These are phyloP conservation scores for Diddensiella santjacobensis DNA, from an alignment of 805 yeast species.

Conservation along the genomic window DNA sequence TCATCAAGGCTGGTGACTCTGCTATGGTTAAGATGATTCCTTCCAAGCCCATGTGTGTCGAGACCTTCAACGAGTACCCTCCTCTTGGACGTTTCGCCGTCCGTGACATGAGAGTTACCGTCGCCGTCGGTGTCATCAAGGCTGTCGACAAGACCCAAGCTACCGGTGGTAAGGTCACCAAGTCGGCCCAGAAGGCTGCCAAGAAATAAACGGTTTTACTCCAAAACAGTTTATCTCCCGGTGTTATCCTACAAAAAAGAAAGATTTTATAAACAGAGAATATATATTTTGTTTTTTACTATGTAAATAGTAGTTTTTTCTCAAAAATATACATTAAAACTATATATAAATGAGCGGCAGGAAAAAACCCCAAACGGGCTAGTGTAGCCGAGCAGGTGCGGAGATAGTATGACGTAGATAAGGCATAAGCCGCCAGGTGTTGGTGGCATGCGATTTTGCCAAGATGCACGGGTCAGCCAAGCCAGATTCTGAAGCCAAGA, in stretches of 20 bases:
- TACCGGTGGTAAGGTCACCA: constrained; percentile 90
- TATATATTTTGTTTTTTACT: constrained; percentile 1
- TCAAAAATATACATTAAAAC: not conserved
- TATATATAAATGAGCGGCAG: too few relatives aligned
- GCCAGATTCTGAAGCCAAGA: not conserved
- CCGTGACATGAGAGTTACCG: constrained; percentile 99
- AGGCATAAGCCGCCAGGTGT: too few relatives aligned
- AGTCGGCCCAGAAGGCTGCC: constrained; percentile 85
- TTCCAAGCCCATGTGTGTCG: constrained; percentile 91
- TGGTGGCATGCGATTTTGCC: not conserved
- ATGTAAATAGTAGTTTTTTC: not conserved
- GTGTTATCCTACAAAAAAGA: not conserved
- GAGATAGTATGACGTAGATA: too few relatives aligned
- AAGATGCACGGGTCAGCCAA: not conserved
- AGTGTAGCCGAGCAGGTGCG: too few relatives aligned
- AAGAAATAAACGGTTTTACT: constrained; percentile 55
- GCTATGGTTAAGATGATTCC: constrained; percentile 88
- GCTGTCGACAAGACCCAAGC: constrained; percentile 81
- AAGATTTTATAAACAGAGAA: not conserved
- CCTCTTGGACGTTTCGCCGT: constrained; percentile 97
- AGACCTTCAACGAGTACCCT: constrained; percentile 90
- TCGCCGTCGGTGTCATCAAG: constrained; percentile 99
- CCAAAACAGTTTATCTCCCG: constrained; percentile 1
- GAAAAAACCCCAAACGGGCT: too few relatives aligned
- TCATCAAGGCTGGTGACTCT: constrained; percentile 95